Conservation (phyloP, 2,329 filamentous ascomycete genomes). For the Lecanosticta acicola region DNA sequence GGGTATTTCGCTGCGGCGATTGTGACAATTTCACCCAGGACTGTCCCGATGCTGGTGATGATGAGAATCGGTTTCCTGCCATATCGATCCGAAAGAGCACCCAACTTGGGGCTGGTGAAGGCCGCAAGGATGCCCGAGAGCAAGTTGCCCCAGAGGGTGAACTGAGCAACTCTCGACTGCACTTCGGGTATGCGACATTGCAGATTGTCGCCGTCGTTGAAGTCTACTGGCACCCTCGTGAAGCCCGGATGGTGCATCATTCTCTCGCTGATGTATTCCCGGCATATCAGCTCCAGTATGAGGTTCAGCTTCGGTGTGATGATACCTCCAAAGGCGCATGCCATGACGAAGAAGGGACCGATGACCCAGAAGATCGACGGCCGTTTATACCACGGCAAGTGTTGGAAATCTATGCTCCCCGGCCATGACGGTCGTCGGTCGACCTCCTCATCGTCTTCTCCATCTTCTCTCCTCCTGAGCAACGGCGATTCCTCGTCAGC, state of each 20-base stretch:
- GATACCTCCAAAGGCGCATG: conserved; percentile 78
- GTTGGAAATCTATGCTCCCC: conserved; percentile 49
- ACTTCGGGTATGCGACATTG: conserved; percentile 78
- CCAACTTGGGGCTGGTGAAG: conserved; percentile 74
- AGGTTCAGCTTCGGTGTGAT: conserved; percentile 84
- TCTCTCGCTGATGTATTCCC: conserved; percentile 70
- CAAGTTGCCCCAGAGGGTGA: conserved; percentile 70
- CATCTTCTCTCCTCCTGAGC: conserved; percentile 12
- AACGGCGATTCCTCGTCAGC: conserved; percentile 25
- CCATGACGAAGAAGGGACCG: conserved; percentile 72
- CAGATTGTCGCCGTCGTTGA: conserved; percentile 61
- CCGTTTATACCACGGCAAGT: conserved; percentile 56
- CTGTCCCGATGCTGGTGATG: conserved; percentile 66
- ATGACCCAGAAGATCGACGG: conserved; percentile 78
- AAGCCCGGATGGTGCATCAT: conserved; percentile 54
- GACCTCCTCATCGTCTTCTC: conserved; percentile 19
- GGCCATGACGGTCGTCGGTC: conserved; percentile 20
- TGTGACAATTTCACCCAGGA: conserved; percentile 68
- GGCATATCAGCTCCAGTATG: conserved; percentile 77
- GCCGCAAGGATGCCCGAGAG: conserved; percentile 72
- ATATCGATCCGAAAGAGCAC: conserved; percentile 78
- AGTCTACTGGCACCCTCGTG: conserved; percentile 57
- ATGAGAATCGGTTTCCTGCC: conserved; percentile 72
- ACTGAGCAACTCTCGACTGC: conserved; percentile 68
- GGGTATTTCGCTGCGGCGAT: conserved; percentile 73